phyloP scores from a whole-genome alignment of 805 yeast species.

The Kazachstania taianensis region DNA sequence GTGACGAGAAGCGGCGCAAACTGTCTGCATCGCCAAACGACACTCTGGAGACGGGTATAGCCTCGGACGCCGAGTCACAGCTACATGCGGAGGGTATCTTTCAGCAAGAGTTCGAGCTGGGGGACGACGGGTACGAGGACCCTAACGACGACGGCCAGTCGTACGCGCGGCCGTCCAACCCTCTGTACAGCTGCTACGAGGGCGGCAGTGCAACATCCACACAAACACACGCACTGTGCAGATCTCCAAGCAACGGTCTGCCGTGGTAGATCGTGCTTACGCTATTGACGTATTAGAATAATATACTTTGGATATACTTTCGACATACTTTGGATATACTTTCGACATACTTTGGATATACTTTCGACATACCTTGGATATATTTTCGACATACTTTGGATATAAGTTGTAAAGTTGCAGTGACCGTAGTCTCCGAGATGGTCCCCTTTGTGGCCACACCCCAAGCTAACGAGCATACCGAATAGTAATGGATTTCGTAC shows the following conservation, averaged over 20 bases:
- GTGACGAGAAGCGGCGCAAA: constrained; percentile 12
- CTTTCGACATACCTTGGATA: too few relatives aligned
- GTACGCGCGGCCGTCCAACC: too few relatives aligned
- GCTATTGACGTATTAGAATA: too few relatives aligned
- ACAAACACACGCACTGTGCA: too few relatives aligned
- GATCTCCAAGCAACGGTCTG: too few relatives aligned
- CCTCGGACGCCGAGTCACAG: constrained; percentile 1
- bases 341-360: too few relatives aligned
- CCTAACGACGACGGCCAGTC: constrained; percentile 77
- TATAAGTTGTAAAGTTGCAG: constrained; percentile 1
- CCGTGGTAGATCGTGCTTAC: too few relatives aligned
- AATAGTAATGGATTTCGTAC: background rate
- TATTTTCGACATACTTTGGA: too few relatives aligned
- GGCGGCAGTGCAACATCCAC: too few relatives aligned
- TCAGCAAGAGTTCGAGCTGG: constrained; percentile 38
- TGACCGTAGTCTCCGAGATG: background rate
- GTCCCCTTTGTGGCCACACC: background rate
- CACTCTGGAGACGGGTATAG: background rate
- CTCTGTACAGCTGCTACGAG: too few relatives aligned
- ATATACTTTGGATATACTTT: too few relatives aligned
- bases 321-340: too few relatives aligned
- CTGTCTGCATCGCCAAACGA: constrained; percentile 1
- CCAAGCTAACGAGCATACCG: background rate
- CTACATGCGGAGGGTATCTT: constrained; percentile 21
- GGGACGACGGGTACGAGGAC: constrained; percentile 55